phyloP scores from a whole-genome alignment of 2,329 filamentous ascomycete genomes.

The Colletotrichum sp. region DNA sequence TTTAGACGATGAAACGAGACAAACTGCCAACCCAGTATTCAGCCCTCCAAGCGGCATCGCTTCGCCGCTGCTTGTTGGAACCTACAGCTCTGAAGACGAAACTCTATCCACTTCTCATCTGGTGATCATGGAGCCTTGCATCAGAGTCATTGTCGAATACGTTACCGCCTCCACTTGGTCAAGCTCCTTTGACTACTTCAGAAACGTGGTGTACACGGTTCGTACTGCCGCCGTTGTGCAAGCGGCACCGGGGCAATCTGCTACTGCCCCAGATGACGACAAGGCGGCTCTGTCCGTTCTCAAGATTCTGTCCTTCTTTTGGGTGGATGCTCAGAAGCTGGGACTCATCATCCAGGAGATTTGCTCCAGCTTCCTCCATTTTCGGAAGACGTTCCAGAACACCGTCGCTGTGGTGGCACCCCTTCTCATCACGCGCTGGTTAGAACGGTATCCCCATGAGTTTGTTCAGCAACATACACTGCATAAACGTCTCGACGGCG shows the following conservation, averaged over 20 bases:
- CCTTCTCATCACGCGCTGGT: slow-evolving; percentile 67
- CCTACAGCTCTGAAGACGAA: slow-evolving; percentile 35
- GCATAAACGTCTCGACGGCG: slow-evolving; percentile 67
- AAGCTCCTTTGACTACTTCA: slow-evolving; percentile 63
- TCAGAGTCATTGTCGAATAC: slow-evolving; percentile 66
- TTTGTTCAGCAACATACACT: slow-evolving; percentile 67
- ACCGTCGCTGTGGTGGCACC: slow-evolving; percentile 67
- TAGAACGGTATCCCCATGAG: slow-evolving; percentile 68
- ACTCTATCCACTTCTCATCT: slow-evolving; percentile 35
- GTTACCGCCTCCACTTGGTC: slow-evolving; percentile 69
- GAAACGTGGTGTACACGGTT: slow-evolving; percentile 55
- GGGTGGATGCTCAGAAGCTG: slow-evolving; percentile 68
- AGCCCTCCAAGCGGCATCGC: neutral
- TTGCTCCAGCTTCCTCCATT: slow-evolving; percentile 70
- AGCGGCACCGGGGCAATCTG: slow-evolving; percentile 39
- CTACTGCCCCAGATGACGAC: slow-evolving; percentile 53
- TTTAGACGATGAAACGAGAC: slow-evolving; percentile 54
- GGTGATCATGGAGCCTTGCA: slow-evolving; percentile 56
- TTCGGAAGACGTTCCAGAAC: slow-evolving; percentile 68
- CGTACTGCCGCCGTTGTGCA: slow-evolving; percentile 48
- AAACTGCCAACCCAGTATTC: slow-evolving; percentile 14
- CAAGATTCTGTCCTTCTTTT: slow-evolving; percentile 66
- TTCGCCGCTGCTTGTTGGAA: slow-evolving; percentile 30
- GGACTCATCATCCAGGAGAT: slow-evolving; percentile 68
- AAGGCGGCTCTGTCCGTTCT: slow-evolving; percentile 57